Percentiles rank a stretch among this genome's conserved stretches.
phyloP scores from a whole-genome alignment of 371 early-diverging fungal species.

The Umbelopsis sp. region DNA sequence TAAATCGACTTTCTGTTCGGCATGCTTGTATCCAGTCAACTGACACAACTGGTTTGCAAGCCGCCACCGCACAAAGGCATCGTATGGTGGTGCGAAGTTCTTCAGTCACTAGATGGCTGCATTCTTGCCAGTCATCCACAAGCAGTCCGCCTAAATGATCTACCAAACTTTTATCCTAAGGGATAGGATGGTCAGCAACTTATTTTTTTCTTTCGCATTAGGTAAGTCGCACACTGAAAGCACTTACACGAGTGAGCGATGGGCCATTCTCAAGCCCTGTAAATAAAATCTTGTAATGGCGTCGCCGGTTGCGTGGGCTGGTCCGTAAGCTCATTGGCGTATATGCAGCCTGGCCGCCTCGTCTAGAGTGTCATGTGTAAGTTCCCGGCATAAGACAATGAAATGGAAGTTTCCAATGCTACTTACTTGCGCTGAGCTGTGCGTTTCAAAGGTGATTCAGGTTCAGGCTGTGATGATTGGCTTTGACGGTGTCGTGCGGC shows the following conservation, averaged over 20 bases:
- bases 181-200: not conserved
- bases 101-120: constrained; percentile 12
- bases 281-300: constrained; percentile 6
- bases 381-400: too few relatives aligned
- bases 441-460: not conserved
- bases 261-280: not conserved
- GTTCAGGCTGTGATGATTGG: too few relatives aligned
- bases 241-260: not conserved
- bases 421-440: not conserved
- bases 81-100: constrained; percentile 4
- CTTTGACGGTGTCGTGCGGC: not conserved
- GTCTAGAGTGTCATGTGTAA: too few relatives aligned
- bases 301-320: not conserved
- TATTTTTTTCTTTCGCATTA: too few relatives aligned
- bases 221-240: not conserved
- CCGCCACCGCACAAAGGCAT: not conserved
- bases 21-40: not conserved
- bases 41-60: constrained; percentile 4
- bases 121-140: constrained; percentile 9
- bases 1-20: constrained; percentile 1
- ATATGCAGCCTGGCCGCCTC: not conserved
- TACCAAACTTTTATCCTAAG: constrained; percentile 1
- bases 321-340: not conserved
- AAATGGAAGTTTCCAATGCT: too few relatives aligned
- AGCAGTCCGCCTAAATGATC: constrained; percentile 3